A percentile compares a stretch with the other conserved stretches of the same genome.
Evolutionary conservation across 495 filamentous ascomycete genomes (phyloP).

Genomic region (Penicillium bovifimosum): DNA sequence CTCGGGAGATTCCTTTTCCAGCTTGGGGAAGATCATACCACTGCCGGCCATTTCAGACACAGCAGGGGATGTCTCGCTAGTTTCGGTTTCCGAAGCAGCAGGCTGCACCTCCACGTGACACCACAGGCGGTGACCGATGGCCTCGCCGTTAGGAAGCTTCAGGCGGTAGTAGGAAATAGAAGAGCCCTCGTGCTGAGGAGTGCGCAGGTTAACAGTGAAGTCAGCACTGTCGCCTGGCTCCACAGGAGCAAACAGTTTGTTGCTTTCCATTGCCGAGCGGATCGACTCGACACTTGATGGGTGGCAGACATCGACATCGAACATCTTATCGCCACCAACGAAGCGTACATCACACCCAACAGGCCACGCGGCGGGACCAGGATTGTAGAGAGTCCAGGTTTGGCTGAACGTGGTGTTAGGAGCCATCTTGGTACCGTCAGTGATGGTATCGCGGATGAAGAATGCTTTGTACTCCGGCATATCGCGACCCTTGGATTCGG

Average conservation of each 20-base stretch:
- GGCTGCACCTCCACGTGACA: slow-evolving; percentile 74
- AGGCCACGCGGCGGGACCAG: slow-evolving; percentile 74
- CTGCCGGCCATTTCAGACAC: slow-evolving; percentile 38
- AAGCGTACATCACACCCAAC: slow-evolving; percentile 86
- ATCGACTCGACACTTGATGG: slow-evolving; percentile 69
- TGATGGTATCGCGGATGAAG: slow-evolving; percentile 71
- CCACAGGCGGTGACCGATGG: slow-evolving; percentile 92
- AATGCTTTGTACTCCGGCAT: slow-evolving; percentile 54
- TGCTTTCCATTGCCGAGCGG: slow-evolving; percentile 70
- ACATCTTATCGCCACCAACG: slow-evolving; percentile 92
- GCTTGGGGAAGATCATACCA: slow-evolving; percentile 93
- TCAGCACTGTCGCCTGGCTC: slow-evolving; percentile 64
- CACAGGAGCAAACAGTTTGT: slow-evolving; percentile 63
- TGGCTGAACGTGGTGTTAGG: slow-evolving; percentile 74
- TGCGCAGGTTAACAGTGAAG: slow-evolving; percentile 81
- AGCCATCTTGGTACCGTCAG: slow-evolving; percentile 67
- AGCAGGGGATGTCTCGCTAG: not conserved
- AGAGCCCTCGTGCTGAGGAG: slow-evolving; percentile 65
- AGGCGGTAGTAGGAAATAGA: slow-evolving; percentile 95
- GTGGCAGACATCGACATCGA: slow-evolving; percentile 71
- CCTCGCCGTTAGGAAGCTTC: slow-evolving; percentile 69
- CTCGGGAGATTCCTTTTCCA: slow-evolving; percentile 88
- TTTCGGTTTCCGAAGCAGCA: slow-evolving; percentile 11
- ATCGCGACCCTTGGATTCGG: not conserved
- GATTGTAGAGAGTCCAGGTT: slow-evolving; percentile 87